phyloP scores from a whole-genome alignment of 2,329 filamentous ascomycete genomes.

The Coniochaeta sp. region DNA sequence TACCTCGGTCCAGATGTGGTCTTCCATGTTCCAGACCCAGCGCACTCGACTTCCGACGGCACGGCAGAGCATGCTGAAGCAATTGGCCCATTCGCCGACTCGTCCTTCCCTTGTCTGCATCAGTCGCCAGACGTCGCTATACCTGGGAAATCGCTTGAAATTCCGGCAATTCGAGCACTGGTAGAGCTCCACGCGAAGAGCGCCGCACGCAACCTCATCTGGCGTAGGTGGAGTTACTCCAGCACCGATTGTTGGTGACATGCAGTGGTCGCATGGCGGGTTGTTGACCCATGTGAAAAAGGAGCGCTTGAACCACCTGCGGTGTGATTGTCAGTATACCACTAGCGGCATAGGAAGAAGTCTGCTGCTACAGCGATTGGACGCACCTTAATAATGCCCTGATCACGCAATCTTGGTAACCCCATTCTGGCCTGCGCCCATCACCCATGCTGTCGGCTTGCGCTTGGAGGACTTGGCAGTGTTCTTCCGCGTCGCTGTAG shows the following conservation, averaged over 20 bases:
- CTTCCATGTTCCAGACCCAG: conserved; percentile 98
- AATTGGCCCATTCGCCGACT: conserved; percentile 95
- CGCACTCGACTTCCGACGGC: conserved; percentile 84
- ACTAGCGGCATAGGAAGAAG: not conserved
- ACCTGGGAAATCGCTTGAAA: conserved; percentile 86
- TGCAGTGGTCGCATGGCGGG: conserved; percentile 74
- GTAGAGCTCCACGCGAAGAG: conserved; percentile 82
- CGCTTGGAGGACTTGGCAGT: conserved; percentile 78
- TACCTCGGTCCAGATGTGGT: conserved; percentile 96
- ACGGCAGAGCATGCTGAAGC: conserved; percentile 96
- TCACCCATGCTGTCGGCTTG: conserved; percentile 82
- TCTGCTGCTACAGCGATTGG: conserved; percentile 1
- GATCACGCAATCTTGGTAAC: conserved; percentile 95
- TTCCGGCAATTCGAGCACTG: conserved; percentile 76
- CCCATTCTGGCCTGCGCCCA: conserved; percentile 79
- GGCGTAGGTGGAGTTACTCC: conserved; percentile 80
- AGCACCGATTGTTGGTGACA: conserved; percentile 72
- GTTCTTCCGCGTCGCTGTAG: conserved; percentile 90
- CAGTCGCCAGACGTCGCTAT: conserved; percentile 90
- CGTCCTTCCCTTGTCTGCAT: conserved; percentile 80
- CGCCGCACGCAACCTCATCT: conserved; percentile 84
- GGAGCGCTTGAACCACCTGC: conserved; percentile 86
- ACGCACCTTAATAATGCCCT: conserved; percentile 73
- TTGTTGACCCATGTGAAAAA: conserved; percentile 99
- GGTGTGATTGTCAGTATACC: conserved; percentile 4